These are phyloP conservation scores for Cardiosporidium cionae DNA, from an alignment of 169 alveolate genomes.

Conservation along the genomic window DNA sequence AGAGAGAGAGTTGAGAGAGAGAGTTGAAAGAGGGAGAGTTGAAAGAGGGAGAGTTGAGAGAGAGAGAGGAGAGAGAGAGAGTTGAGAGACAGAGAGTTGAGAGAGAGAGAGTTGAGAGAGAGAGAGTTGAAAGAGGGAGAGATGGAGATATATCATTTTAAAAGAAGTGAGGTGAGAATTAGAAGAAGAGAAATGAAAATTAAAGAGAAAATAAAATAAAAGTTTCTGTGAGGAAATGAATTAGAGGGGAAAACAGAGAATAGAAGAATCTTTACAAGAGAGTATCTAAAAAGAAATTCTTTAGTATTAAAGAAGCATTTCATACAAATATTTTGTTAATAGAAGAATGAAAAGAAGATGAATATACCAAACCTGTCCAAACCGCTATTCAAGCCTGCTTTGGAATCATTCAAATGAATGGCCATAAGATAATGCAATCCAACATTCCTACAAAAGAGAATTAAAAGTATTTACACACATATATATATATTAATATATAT, in stretches of 20 bases:
- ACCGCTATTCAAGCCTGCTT: slow-evolving; percentile 71
- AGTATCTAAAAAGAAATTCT: background rate
- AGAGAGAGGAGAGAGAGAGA: no score
- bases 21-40: no score
- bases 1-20: no score
- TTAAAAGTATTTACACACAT: no score
- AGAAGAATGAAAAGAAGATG: background rate
- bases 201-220: background rate
- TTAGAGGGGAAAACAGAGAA: background rate
- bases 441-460: no score
- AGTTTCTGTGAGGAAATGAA: background rate
- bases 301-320: background rate
- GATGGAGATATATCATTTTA: background rate
- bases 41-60: no score
- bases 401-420: slow-evolving; percentile 79
- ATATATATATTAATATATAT: no score
- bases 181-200: no score
- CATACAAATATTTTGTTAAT: background rate
- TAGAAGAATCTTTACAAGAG: background rate
- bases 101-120: no score
- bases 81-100: no score
- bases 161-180: no score
- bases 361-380: slow-evolving; percentile 43
- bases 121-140: no score
- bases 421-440: slow-evolving; percentile 68